Conservation (phyloP, 192 early-diverging fungal genomes). For the Physocladia obscura region DNA sequence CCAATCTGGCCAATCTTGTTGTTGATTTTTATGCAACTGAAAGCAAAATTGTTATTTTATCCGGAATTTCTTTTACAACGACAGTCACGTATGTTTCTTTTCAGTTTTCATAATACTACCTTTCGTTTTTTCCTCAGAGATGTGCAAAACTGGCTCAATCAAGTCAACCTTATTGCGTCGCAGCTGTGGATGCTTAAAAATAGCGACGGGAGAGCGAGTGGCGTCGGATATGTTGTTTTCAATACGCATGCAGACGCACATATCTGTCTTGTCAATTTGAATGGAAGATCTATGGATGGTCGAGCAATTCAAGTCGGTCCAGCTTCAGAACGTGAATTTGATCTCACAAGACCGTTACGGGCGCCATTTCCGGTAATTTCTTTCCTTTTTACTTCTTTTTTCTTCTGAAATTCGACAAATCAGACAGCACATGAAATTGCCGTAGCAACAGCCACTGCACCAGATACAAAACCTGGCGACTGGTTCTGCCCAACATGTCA, state of each 20-base stretch:
- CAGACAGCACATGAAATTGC: constrained; percentile 33
- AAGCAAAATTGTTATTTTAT: constrained; percentile 64
- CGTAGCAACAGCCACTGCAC: constrained; percentile 12
- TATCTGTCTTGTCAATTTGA: constrained; percentile 55
- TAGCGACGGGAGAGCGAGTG: constrained; percentile 60
- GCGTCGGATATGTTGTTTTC: constrained; percentile 65
- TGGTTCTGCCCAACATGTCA: constrained; percentile 73
- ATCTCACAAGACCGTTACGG: constrained; percentile 54
- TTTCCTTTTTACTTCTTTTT: background rate
- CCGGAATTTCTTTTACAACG: constrained; percentile 60
- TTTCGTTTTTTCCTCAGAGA: constrained; percentile 39
- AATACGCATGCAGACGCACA: constrained; percentile 65
- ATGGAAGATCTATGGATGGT: constrained; percentile 60
- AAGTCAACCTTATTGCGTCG: constrained; percentile 52
- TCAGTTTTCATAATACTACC: background rate
- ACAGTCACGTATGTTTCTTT: constrained; percentile 45
- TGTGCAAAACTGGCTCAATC: constrained; percentile 59
- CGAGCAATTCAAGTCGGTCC: constrained; percentile 65
- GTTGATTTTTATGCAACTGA: constrained; percentile 63
- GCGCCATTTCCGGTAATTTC: constrained; percentile 56
- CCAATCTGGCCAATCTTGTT: constrained; percentile 62
- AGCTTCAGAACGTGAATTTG: constrained; percentile 59
- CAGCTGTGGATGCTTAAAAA: constrained; percentile 64
- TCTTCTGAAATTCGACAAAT: background rate
- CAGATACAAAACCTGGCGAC: constrained; percentile 59